phyloP scores from a whole-genome alignment of 2,329 filamentous ascomycete genomes.

The Chaetomium globosum region DNA sequence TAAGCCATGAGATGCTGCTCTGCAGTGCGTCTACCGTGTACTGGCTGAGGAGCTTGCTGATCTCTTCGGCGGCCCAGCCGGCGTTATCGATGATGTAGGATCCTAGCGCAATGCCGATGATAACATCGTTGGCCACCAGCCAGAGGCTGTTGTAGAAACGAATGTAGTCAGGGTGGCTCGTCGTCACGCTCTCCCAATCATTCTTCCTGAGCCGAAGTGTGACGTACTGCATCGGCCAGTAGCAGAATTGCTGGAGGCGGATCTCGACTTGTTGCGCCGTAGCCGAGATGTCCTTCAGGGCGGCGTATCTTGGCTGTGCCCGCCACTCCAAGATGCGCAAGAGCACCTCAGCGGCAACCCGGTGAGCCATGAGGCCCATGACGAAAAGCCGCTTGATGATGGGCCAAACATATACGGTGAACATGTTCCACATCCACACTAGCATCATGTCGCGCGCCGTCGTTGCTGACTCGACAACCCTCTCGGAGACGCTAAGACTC shows the following conservation, averaged over 20 bases:
- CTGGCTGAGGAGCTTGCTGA: conserved; percentile 71
- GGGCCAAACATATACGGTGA: conserved; percentile 77
- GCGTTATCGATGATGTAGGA: conserved; percentile 98
- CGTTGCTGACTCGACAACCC: conserved; percentile 89
- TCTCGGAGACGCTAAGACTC: conserved; percentile 87
- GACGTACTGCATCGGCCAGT: conserved; percentile 96
- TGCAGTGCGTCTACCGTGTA: conserved; percentile 90
- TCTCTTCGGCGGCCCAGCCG: conserved; percentile 76
- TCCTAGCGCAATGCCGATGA: conserved; percentile 94
- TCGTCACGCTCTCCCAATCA: conserved; percentile 94
- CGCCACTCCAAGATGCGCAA: conserved; percentile 84
- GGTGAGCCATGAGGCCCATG: conserved; percentile 75
- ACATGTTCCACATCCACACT: conserved; percentile 68
- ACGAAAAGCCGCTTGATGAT: conserved; percentile 73
- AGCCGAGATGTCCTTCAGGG: conserved; percentile 92
- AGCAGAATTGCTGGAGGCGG: conserved; percentile 94
- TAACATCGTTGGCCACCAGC: conserved; percentile 98
- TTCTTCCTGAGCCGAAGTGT: conserved; percentile 86
- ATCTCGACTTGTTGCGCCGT: conserved; percentile 98
- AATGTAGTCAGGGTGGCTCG: conserved; percentile 95
- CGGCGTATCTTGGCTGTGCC: conserved; percentile 73
- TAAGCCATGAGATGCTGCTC: conserved; percentile 90
- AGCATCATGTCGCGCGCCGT: conserved; percentile 78
- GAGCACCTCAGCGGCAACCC: conserved; percentile 77
- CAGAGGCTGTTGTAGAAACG: conserved; percentile 98